phyloP scores from a whole-genome alignment of 345 rosid species.

The Pistacia vera region DNA sequence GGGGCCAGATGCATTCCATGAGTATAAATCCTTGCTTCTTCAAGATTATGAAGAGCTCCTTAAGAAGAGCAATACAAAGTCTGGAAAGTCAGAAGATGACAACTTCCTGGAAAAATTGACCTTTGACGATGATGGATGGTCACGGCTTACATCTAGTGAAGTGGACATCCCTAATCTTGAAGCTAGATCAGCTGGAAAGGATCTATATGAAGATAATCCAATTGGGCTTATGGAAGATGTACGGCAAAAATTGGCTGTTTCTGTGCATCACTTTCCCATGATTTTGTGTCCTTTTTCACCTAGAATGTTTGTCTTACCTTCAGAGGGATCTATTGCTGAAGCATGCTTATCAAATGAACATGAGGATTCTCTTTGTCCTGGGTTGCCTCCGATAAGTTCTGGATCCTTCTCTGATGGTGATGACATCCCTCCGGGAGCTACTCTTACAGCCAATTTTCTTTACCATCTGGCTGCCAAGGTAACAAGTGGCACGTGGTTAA shows the following conservation, averaged over 20 bases:
- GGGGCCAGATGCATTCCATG: conserved; percentile 90
- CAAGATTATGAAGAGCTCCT: conserved; percentile 91
- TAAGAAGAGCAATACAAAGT: conserved; percentile 41
- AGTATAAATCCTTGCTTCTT: conserved; percentile 85
- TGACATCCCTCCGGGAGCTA: conserved; percentile 84
- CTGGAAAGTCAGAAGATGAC: conserved; percentile 32
- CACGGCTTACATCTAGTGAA: conserved; percentile 50
- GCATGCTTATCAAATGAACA: conserved; percentile 69
- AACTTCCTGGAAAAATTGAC: conserved; percentile 28
- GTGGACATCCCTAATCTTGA: conserved; percentile 48
- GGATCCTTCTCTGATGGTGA: conserved; percentile 65
- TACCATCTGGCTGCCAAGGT: conserved; percentile 92
- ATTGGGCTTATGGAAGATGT: conserved; percentile 37
- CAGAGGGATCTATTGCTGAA: conserved; percentile 91
- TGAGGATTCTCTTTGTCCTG: conserved; percentile 83
- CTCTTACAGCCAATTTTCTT: conserved; percentile 89
- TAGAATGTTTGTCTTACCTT: conserved; percentile 86
- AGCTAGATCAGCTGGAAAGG: conserved; percentile 40
- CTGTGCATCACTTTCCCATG: conserved; percentile 88
- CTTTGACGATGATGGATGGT: conserved; percentile 64
- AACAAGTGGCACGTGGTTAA: conserved; percentile 15
- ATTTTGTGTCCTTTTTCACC: conserved; percentile 86
- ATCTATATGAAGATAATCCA: conserved; percentile 28
- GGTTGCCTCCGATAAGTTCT: conserved; percentile 79
- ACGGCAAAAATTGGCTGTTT: conserved; percentile 52